Base-by-base conservation (phyloP, 345 rosid genomes). In the Cardamine chenopodiifolia region DNA sequence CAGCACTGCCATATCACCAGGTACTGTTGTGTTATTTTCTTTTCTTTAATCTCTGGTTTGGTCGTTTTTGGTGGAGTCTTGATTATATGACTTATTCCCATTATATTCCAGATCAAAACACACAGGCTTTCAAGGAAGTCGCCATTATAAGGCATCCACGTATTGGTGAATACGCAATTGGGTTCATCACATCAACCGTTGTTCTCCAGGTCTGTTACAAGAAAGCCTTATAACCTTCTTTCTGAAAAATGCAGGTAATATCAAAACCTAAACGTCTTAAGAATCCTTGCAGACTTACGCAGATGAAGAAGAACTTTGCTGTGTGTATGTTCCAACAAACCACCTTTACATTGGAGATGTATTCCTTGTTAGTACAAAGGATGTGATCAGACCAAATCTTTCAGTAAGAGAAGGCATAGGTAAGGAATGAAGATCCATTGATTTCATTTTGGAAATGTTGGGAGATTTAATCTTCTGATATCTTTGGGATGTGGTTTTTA, bases 381-480 rank as follows among this genome's bases (percentile, higher is more conserved):
- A 96, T 76, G 95, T 92, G 60, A 90, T 96, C 81, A 86, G 98
- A 75, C 99, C 99, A 56, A 92, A 88, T 81, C 87, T 92, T 4
- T 96, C 97, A 4, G 98, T 96, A 68, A 86, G 97, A 44, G 99
- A 96, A 88, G 98, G 98, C 79, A 95, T 95, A 48, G 99, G 99
- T 92, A 69, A 89, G 90, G 73, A 74, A 9, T 4, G 23, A 52
- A 39, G 26, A 15, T 66, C 4, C 12, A 31, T 39, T 56, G 13
- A 40, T 22, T 68, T 26, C 19, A 12, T 37, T 40, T 6, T 29
- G 7, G 7, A 26, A 57, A 14, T 23, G n/a, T 72, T 14, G 42
- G 1, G 2, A 13, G 14, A 5, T 40, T 31, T 11, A 2, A 4
- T 77, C 20, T 37, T 45, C 55, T 77, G 15, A 72, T 1, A 0